These are phyloP conservation scores for Eutrema heterophyllum DNA, from an alignment of 345 rosid species.

Conservation along the genomic window DNA sequence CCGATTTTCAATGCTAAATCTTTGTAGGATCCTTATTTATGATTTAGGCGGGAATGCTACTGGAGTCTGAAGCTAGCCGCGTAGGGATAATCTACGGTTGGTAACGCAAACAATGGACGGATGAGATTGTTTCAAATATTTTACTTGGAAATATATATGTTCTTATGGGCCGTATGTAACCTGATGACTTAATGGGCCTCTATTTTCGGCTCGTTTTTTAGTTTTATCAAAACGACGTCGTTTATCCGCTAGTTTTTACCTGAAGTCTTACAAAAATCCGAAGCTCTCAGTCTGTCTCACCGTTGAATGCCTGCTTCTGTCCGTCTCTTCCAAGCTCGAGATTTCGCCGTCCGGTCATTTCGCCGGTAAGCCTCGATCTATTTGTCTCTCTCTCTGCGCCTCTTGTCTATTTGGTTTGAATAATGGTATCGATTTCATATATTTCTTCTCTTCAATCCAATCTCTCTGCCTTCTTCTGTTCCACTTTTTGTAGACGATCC, in stretches of 20 bases:
- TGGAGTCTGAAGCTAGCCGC: too few relatives aligned
- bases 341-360: slow-evolving; percentile 5
- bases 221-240: background rate
- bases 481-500: background rate
- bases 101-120: background rate
- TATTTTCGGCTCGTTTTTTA: background rate
- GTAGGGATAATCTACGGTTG: slow-evolving; percentile 2
- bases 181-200: background rate
- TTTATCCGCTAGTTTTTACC: too few relatives aligned
- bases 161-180: too few relatives aligned
- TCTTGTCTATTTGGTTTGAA: background rate
- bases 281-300: background rate
- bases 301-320: background rate
- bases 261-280: too few relatives aligned
- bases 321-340: background rate
- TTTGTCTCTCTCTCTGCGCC: background rate
- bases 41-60: background rate
- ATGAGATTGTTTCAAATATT: background rate
- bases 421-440: background rate
- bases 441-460: background rate
- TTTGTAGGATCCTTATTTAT: background rate
- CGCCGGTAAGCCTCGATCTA: background rate
- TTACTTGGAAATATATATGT: background rate
- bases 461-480: background rate
- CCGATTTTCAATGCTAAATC: background rate